Evolutionary conservation across 495 filamentous ascomycete species (phyloP).

Genomic region (Penicillium ochrochloron): DNA sequence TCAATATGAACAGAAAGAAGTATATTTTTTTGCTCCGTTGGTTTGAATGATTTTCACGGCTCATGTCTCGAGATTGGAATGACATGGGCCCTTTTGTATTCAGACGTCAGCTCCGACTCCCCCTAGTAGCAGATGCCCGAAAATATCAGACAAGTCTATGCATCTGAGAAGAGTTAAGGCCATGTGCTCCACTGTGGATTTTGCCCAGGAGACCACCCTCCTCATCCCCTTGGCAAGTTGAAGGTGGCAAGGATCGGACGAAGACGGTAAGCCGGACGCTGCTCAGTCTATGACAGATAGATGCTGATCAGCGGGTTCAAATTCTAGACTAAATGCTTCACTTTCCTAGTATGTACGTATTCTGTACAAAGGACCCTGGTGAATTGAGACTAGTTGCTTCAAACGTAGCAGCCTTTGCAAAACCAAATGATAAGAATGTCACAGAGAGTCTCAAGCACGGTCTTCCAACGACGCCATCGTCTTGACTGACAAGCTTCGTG

Average conservation of each 20-base stretch:
- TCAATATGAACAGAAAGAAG: slow-evolving; percentile 17
- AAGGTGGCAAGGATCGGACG: slow-evolving; percentile 25
- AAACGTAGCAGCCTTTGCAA: not conserved
- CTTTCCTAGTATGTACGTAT: not conserved
- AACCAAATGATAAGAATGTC: not conserved
- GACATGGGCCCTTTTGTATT: slow-evolving; percentile 26
- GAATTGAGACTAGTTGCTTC: slow-evolving; percentile 10
- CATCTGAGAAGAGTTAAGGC: slow-evolving; percentile 25
- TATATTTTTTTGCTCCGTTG: not conserved
- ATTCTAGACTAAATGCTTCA: slow-evolving; percentile 10
- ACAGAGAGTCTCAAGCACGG: not conserved
- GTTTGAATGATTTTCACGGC: not conserved
- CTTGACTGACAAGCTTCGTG: slow-evolving; percentile 13
- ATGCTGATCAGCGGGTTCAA: slow-evolving; percentile 8
- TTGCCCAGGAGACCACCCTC: slow-evolving; percentile 21
- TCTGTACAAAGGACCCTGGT: not conserved
- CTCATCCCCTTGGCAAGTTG: slow-evolving; percentile 24
- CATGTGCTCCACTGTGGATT: slow-evolving; percentile 38
- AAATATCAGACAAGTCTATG: slow-evolving; percentile 20
- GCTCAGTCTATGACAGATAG: slow-evolving; percentile 19
- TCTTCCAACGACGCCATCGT: too few relatives aligned
- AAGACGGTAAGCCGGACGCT: slow-evolving; percentile 21
- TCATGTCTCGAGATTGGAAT: slow-evolving; percentile 10
- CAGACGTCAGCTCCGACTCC: slow-evolving; percentile 17
- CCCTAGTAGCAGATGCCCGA: slow-evolving; percentile 16